phyloP scores from a whole-genome alignment of 768 basidiomycete genomes.

The Auriscalpium microsporum region DNA sequence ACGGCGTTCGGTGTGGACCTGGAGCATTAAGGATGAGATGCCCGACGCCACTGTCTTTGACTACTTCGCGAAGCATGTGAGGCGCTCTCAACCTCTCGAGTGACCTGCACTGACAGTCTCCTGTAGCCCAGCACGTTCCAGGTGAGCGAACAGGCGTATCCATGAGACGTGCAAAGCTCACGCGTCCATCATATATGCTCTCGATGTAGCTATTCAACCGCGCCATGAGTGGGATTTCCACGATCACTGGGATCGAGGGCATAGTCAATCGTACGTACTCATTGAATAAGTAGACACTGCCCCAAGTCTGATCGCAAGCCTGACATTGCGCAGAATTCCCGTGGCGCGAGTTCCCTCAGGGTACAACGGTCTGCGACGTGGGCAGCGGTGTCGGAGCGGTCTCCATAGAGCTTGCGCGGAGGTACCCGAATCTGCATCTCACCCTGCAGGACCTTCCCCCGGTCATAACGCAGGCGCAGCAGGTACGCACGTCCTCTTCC shows the following conservation, averaged over 20 bases:
- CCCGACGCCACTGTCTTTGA: neutral
- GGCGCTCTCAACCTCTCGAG: neutral
- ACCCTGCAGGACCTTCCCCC: constrained; percentile 23
- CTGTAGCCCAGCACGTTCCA: no score
- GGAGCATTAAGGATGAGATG: neutral
- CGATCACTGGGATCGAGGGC: neutral
- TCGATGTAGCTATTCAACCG: neutral
- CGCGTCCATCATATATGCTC: neutral
- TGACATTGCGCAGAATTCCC: constrained; percentile 14
- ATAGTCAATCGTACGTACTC: neutral
- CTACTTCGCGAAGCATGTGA: neutral
- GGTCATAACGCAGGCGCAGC: constrained; percentile 17
- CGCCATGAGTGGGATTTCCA: neutral
- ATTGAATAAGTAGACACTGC: neutral
- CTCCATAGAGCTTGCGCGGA: constrained; percentile 21
- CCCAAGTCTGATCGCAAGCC: neutral
- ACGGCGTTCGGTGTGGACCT: constrained; percentile 13
- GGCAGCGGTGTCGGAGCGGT: constrained; percentile 23
- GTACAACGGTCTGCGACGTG: constrained; percentile 22
- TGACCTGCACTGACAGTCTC: neutral
- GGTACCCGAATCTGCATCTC: constrained; percentile 21
- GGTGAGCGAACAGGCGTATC: no score
- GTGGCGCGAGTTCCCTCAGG: constrained; percentile 13
- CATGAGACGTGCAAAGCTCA: no score
- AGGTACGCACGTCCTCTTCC: constrained; percentile 6